phyloP scores from a whole-genome alignment of 768 basidiomycete genomes.

The Phaffia australis region DNA sequence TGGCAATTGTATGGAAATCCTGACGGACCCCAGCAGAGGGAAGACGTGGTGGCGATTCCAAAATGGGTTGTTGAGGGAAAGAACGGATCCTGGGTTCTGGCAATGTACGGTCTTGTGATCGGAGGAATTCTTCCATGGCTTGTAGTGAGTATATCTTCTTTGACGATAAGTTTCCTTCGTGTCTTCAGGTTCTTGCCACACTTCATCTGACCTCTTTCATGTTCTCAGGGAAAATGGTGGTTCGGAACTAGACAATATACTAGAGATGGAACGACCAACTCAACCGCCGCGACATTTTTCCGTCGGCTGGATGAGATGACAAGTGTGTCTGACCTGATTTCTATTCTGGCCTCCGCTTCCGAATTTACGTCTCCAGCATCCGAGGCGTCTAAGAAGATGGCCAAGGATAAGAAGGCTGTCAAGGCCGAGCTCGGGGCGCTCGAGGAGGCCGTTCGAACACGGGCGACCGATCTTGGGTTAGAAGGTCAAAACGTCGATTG shows the following conservation, averaged over 20 bases:
- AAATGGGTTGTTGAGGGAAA: constrained; percentile 84
- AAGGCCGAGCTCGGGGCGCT: constrained; percentile 16
- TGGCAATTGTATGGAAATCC: constrained; percentile 83
- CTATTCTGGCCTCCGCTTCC: constrained; percentile 48
- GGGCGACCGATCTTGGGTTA: constrained; percentile 10
- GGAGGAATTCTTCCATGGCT: constrained; percentile 74
- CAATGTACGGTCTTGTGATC: constrained; percentile 73
- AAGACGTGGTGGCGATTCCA: constrained; percentile 90
- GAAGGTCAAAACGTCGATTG: constrained; percentile 4
- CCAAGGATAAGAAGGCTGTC: constrained; percentile 15
- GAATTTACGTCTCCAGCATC: constrained; percentile 32
- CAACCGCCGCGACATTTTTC: constrained; percentile 79
- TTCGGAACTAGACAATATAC: constrained; percentile 80
- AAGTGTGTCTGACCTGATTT: constrained; percentile 58
- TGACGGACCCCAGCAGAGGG: constrained; percentile 87
- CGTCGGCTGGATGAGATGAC: constrained; percentile 71
- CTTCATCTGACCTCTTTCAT: neutral
- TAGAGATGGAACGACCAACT: constrained; percentile 76
- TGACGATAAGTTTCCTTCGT: neutral
- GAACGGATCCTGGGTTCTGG: constrained; percentile 85
- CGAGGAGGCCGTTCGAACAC: constrained; percentile 11
- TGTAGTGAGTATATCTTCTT: constrained; percentile 48
- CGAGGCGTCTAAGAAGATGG: neutral
- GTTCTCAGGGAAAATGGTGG: constrained; percentile 78
- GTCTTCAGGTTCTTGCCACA: neutral